Conservation (phyloP, 2,329 filamentous ascomycete species). For the Alternaria rosae region DNA sequence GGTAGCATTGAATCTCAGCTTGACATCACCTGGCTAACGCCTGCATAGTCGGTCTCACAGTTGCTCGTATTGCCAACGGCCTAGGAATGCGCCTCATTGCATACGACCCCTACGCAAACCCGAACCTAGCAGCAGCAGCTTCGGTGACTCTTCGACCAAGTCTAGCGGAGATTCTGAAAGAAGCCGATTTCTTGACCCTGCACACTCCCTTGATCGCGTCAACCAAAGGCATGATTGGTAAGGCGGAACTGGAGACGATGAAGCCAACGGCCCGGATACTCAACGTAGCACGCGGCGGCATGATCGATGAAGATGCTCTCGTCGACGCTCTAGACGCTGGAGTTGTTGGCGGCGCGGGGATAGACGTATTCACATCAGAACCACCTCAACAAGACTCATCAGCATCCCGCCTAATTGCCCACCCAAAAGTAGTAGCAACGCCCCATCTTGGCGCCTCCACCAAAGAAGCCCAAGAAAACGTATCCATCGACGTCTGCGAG, state of each 20-base stretch:
- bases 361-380: constrained; percentile 82
- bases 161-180: constrained; percentile 68
- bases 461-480: constrained; percentile 83
- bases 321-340: constrained; percentile 73
- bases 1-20: constrained; percentile 50
- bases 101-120: constrained; percentile 79
- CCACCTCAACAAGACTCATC: constrained; percentile 68
- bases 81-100: constrained; percentile 79
- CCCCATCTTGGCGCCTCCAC: constrained; percentile 83
- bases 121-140: constrained; percentile 72
- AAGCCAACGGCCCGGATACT: constrained; percentile 76
- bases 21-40: constrained; percentile 18
- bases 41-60: constrained; percentile 72
- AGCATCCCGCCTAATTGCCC: constrained; percentile 69
- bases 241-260: constrained; percentile 72
- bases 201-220: constrained; percentile 82
- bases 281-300: constrained; percentile 81
- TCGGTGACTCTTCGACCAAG: constrained; percentile 69
- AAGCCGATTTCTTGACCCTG: constrained; percentile 79
- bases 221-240: constrained; percentile 76
- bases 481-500: constrained; percentile 81
- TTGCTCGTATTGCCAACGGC: constrained; percentile 79
- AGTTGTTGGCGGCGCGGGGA: constrained; percentile 76
- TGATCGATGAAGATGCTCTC: constrained; percentile 78
- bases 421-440: constrained; percentile 77